phyloP scores from a whole-genome alignment of 441 rosid genomes.

The Hura crepitans region DNA sequence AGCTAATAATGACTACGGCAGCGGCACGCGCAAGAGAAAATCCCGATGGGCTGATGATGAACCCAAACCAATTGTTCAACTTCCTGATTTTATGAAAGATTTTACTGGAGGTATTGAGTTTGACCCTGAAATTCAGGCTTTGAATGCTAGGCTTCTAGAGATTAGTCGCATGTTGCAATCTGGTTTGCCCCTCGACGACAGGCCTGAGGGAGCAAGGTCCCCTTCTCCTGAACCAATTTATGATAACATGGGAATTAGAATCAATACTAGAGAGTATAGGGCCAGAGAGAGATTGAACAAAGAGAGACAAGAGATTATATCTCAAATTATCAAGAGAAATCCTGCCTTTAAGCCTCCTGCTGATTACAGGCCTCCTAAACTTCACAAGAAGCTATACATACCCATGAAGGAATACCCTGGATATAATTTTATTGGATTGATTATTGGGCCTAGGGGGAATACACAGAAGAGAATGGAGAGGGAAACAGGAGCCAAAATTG shows the following conservation, averaged over 20 bases:
- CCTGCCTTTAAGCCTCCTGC: conserved; percentile 97
- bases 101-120: conserved; percentile 87
- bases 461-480: conserved; percentile 97
- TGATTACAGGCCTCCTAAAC: conserved; percentile 90
- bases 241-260: conserved; percentile 87
- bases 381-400: conserved; percentile 87
- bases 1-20: conserved; percentile 39
- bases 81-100: conserved; percentile 93
- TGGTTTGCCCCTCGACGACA: conserved; percentile 74
- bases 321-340: conserved; percentile 81
- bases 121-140: conserved; percentile 79
- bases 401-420: conserved; percentile 93
- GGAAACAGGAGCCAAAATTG: conserved; percentile 93
- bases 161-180: conserved; percentile 77
- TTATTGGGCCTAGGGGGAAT: conserved; percentile 93
- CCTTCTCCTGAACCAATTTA: conserved; percentile 95
- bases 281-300: conserved; percentile 78
- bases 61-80: conserved; percentile 72
- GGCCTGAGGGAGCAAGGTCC: conserved; percentile 86
- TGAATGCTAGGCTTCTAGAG: conserved; percentile 78
- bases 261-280: conserved; percentile 77
- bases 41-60: conserved; percentile 94
- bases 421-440: conserved; percentile 81
- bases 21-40: conserved; percentile 65
- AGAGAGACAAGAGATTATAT: conserved; percentile 86